Base-by-base conservation (phyloP, 108 stramenopile genomes). In the Cyclostephanos tholiformis region DNA sequence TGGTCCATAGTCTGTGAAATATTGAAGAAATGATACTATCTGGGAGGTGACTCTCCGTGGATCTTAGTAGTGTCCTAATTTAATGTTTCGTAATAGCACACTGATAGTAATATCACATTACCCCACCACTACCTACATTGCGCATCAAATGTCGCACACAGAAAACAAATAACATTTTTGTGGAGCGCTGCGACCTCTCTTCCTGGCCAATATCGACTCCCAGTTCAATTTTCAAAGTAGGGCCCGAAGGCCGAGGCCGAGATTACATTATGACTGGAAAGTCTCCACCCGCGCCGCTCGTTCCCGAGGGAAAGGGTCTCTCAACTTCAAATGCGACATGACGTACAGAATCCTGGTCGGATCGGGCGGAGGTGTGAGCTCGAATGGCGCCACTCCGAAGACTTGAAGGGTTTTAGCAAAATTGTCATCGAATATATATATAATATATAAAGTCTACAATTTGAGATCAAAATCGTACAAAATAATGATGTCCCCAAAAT, bases 271-370 rank as follows among this genome's bases (percentile, higher is more conserved):
- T 29, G 43, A 62, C 52, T 44, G 7, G 27, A 0, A 51, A 30
- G 50, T 17, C 69, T 30, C 55, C 23, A 46, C 48, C 50, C 70
- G 25, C 25, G 49, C 25, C 41, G 30, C 41, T 46, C 13, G 25
- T 36, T 43, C 52, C 35, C 16, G 7, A 60, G 13, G 27, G 41
- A 69, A 4, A 69, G 72, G n/a, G 72, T 60, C 53, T 76, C 56
- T 79, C 71, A 86, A 67, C 67, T 67, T 77, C 68, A 35, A n/a
- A 67, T 83, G 60, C 27, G 56, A 72, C 66, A 83, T 30, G 0
- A 86, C 67, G 63, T 86, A 86, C 73, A 86, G 56, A 27, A 56
- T 48, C 32, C 75, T 80, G 22, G 78, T 76, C 16, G 85, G 85
- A 77, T 86, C 82, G 1, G 85, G 85, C 60, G 69, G 39, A 1